Base-by-base conservation (phyloP, 768 basidiomycete genomes). In the Rhizopogon sp. region DNA sequence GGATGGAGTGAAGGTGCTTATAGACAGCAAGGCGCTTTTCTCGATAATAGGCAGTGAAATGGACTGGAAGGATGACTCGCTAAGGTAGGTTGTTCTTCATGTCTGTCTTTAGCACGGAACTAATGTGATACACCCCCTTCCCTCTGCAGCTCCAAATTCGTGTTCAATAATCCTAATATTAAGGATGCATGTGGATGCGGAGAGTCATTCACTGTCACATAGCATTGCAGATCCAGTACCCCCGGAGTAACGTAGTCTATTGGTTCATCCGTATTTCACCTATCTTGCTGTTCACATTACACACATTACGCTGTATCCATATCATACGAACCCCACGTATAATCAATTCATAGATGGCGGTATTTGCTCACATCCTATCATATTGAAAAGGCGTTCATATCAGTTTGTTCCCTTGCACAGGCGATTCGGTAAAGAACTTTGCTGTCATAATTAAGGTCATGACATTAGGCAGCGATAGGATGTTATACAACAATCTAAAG, bases 31-130 rank as follows among this genome's bases (percentile, higher is more conserved):
- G 71, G 97, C 97, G 25, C 73, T 99, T 59, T 98, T 99, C 69
- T 93, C 90, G 56, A 97, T 99, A 62, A 97, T 99, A 57, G 97
- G 97, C 49, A 96, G 93, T 70, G 90, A 91, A 78, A 99, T 99
- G 97, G 93, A 96, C 67, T 99, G 97, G 97, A 80, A 84, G 56
- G 97, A 98, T 74, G 93, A 96, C 68, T 71, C 84, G 33, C 74
- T 99, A 42, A 95, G 93, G 88, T 90, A 56, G 52, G 85, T 74
- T 9, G 52, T 57, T 50, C 44, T 57, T 50, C 44, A 17, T 25
- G 20, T 58, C 33, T 49, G 43, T 33, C 40, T 37, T 33, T 5
- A 17, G 16, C 31, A 42, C 51, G 50, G 45, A 13, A 42, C 52
- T 58, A 41, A 56, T 58, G 39, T 16, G 33, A n/a, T 42, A 9